phyloP scores from a whole-genome alignment of 2,329 filamentous ascomycete genomes.

The Cercospora berteroae region DNA sequence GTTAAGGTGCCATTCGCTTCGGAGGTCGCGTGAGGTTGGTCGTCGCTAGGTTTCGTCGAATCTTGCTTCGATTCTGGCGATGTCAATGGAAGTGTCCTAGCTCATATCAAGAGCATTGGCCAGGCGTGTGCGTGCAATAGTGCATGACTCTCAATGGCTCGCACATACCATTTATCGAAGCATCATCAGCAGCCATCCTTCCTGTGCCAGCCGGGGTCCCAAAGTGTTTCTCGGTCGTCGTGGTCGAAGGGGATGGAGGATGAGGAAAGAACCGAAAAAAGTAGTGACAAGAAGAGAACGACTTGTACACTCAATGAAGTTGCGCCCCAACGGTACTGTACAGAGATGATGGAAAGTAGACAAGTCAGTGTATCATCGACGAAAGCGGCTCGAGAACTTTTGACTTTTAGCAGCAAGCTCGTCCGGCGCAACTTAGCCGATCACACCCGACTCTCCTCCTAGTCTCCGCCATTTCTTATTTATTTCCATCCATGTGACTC shows the following conservation, averaged over 20 bases:
- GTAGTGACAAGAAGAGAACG: conserved; percentile 2
- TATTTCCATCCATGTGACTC: conserved; percentile 1
- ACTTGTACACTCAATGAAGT: conserved; percentile 7
- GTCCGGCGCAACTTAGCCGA: not conserved
- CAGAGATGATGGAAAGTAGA: not conserved
- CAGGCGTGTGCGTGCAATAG: not conserved
- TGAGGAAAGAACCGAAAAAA: not conserved
- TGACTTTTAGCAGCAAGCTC: conserved; percentile 8
- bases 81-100: not conserved
- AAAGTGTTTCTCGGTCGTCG: not conserved
- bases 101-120: not conserved
- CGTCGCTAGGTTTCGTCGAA: conserved; percentile 12
- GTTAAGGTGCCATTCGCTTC: conserved; percentile 18
- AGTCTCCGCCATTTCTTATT: conserved; percentile 3
- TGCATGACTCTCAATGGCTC: not conserved
- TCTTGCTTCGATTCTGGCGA: conserved; percentile 13
- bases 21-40: conserved; percentile 15
- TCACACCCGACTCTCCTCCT: conserved; percentile 5
- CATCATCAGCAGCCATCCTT: conserved; percentile 21
- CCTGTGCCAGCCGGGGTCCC: not conserved
- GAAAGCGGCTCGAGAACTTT: not conserved
- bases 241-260: not conserved
- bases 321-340: conserved; percentile 1
- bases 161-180: conserved; percentile 19
- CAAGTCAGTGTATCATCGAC: conserved; percentile 2